Evolutionary conservation across 805 yeast genomes (phyloP), one percentile per base, ranked within the genome.

Genomic region (Tetrapisispora arboricola): DNA sequence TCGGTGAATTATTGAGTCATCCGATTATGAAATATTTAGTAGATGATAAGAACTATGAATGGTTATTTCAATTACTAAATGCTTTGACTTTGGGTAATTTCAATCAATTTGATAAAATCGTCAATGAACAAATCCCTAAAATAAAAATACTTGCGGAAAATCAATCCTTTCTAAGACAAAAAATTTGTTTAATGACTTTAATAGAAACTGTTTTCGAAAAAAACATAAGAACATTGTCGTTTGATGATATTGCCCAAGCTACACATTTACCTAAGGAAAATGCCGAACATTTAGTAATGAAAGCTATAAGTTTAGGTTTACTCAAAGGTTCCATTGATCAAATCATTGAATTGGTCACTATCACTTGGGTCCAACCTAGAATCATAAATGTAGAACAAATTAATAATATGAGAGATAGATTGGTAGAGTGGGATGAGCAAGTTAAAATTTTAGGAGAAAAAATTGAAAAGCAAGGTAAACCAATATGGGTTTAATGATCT

Each of bases 331-430:
- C 75, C 39, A 90, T 92, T 51, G 94, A 92, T 60, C 94, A 92
- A 66, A 84, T 87, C 32, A 75, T 76, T 38, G 76, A 80, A 60
- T 67, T 80, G 12, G 83, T 92, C 42, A 78, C 81, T 26, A 78
- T 92, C 36, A 78, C 83, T 21, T 92, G 98, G 98, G 80, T 90
- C 46, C 97, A 92, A 69, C 97, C 98, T 44, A 74, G 97, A 55
- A 84, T 87, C 41, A 80, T 92, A 72, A 85, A 85, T 55, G 70
- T 69, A 47, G 75, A 75, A 33, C 98, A 92, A 68, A 82, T 90
- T 44, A 73, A 70, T 43, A 71, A 71, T 33, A 85, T 92, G 83
- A 77, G 78, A 49, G 70, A 71, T 39, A 82, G 84, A 53, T 72
- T 92, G 56, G 69, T 70, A 21, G 71, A 69, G 39, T 92, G 99